phyloP scores from a whole-genome alignment of 2,329 filamentous ascomycete genomes.

The Sclerotinia sclerotiorum region DNA sequence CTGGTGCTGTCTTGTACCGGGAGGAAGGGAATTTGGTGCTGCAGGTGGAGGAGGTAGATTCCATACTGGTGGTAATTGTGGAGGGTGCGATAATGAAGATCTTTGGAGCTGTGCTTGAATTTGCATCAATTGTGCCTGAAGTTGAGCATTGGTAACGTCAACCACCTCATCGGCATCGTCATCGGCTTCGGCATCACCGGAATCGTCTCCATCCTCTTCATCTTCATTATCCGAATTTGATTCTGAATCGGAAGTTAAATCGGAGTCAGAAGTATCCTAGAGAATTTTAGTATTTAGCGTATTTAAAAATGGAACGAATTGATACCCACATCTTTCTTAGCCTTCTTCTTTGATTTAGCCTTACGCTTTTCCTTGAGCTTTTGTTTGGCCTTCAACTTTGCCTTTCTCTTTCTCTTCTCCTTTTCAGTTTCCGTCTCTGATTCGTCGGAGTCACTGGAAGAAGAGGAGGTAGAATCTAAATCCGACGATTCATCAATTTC shows the following conservation, averaged over 20 bases:
- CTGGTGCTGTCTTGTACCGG: conserved; percentile 29
- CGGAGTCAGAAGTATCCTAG: conserved; percentile 36
- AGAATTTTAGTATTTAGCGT: conserved; percentile 24
- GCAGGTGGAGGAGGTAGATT: conserved; percentile 21
- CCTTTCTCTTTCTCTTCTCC: conserved; percentile 42
- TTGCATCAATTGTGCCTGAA: conserved; percentile 35
- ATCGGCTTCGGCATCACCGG: conserved; percentile 18
- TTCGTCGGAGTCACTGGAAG: conserved; percentile 32
- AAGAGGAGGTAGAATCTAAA: conserved; percentile 12
- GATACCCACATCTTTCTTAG: conserved; percentile 39
- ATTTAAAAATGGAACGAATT: conserved; percentile 8
- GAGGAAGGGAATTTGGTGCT: conserved; percentile 22
- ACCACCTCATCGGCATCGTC: conserved; percentile 25
- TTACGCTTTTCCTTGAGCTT: conserved; percentile 41
- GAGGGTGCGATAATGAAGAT: conserved; percentile 25
- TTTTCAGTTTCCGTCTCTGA: conserved; percentile 40
- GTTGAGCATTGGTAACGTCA: conserved; percentile 26
- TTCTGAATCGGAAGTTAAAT: conserved; percentile 40
- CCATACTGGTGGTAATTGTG: conserved; percentile 14
- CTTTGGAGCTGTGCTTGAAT: conserved; percentile 28
- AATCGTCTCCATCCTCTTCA: conserved; percentile 21
- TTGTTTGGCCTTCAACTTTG: conserved; percentile 42
- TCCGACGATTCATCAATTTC: conserved; percentile 14
- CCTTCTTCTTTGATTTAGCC: conserved; percentile 44
- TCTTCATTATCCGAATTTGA: conserved; percentile 35